These are phyloP conservation scores for Aspergillus sp. DNA, from an alignment of 2,329 filamentous ascomycete genomes.

Conservation along the genomic window DNA sequence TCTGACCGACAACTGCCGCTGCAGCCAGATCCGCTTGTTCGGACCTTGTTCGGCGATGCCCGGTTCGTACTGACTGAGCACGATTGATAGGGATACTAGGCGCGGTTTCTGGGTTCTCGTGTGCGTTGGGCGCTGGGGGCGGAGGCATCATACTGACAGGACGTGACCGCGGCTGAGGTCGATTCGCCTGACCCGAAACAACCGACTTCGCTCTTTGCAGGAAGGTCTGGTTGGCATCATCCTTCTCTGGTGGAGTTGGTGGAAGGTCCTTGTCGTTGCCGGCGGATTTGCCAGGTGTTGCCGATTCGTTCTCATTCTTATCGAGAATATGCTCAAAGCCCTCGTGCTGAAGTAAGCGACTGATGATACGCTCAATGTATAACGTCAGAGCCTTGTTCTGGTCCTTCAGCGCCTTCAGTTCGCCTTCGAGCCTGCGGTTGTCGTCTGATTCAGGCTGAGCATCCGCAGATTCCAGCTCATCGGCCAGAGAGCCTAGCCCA, in stretches of 20 bases:
- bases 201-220: slow-evolving; percentile 66
- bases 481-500: slow-evolving; percentile 69
- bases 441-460: slow-evolving; percentile 65
- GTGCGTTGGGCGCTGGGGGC: slow-evolving; percentile 38
- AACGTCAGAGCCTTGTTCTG: slow-evolving; percentile 96
- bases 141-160: slow-evolving; percentile 51
- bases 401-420: slow-evolving; percentile 80
- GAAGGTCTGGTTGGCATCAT: slow-evolving; percentile 52
- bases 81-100: slow-evolving; percentile 53
- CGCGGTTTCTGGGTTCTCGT: slow-evolving; percentile 53
- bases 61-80: slow-evolving; percentile 44
- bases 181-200: slow-evolving; percentile 49
- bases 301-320: slow-evolving; percentile 64
- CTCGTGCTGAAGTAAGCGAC: slow-evolving; percentile 88
- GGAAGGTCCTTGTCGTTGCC: slow-evolving; percentile 79
- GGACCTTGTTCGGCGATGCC: slow-evolving; percentile 55
- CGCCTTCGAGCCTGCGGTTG: slow-evolving; percentile 72
- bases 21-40: slow-evolving; percentile 55
- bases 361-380: slow-evolving; percentile 99
- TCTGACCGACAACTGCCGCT: slow-evolving; percentile 80
- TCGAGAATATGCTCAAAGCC: slow-evolving; percentile 94
- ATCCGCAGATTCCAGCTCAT: slow-evolving; percentile 78
- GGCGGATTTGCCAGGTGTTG: slow-evolving; percentile 32
- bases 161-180: slow-evolving; percentile 49
- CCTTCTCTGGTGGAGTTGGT: slow-evolving; percentile 66